Base-by-base conservation (phyloP, 805 yeast genomes). In the Limtongia smithiae region DNA sequence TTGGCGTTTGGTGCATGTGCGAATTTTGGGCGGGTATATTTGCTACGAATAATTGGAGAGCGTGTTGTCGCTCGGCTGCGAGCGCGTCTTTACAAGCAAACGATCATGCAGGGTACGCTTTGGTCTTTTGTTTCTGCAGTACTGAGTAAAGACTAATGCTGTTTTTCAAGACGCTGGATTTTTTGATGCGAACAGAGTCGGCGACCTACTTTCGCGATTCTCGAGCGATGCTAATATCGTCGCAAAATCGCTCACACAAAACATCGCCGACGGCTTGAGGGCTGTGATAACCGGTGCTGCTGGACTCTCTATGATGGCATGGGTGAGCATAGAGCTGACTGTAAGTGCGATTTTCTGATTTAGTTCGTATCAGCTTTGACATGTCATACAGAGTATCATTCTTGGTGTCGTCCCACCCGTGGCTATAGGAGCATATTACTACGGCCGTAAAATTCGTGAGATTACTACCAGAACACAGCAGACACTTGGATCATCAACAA, bases 241-340 rank as follows among this genome's bases (percentile, higher is more conserved):
- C 15, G 79, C 96, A 5, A 80, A 83, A 61, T 80, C 96, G 0
- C 79, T 91, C 17, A 87, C 96, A 31, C 91, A 85, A 58, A 90
- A 91, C 65, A 75, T 91, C 22, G 83, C 93, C 48, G 97, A 91
- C 64, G 97, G 97, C 12, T 74, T 89, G 31, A 71, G 96, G 51
- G 82, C 97, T 0, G 65, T 81, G 1, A 78, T 91, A 18, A 80
- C 87, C 59, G 96, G 96, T 1, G 71, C 78, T 40, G 94, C 87
- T 34, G 97, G 97, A 4, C 71, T 90, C 39, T 78, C 85, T 2
- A 88, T 90, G 96, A 91, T 91, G 97, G 72, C 85, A 55, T 79
- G 80, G 60, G 91, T 90, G 6, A 83, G 93, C 31, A 77, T 85
- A 72, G 81, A 89, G 61, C 71, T 91, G 53, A 88, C 97, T 0